phyloP scores from a whole-genome alignment of 208 protist genomes.

The Tritrichomonas musculus region DNA sequence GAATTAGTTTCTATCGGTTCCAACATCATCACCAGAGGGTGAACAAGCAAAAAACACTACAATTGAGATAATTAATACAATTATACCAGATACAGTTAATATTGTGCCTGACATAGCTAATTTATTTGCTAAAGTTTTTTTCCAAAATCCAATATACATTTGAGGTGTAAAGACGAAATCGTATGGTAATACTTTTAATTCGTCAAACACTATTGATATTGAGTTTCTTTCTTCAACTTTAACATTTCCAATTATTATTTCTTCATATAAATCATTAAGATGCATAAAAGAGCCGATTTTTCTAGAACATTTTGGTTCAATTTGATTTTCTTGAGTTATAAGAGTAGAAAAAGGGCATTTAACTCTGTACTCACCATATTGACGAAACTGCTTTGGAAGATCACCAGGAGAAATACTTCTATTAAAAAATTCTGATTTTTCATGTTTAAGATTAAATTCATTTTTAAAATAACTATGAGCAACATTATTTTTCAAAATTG shows the following conservation, averaged over 20 bases:
- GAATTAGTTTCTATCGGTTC: too few relatives aligned
- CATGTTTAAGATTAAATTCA: too few relatives aligned
- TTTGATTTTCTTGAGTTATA: not conserved
- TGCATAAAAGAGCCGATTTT: not conserved
- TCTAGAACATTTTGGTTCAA: not conserved
- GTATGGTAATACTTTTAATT: not conserved
- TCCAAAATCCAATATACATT: not conserved
- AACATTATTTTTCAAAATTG: too few relatives aligned
- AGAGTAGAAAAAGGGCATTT: not conserved
- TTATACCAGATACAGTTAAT: not conserved
- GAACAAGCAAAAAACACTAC: not conserved
- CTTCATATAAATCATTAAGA: not conserved
- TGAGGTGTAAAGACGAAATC: not conserved
- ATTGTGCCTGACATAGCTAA: not conserved
- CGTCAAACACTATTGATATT: too few relatives aligned
- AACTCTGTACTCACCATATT: too few relatives aligned
- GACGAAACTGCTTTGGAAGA: too few relatives aligned
- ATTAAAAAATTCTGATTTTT: too few relatives aligned
- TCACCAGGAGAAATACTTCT: too few relatives aligned
- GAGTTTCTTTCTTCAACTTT: too few relatives aligned
- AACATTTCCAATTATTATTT: not conserved
- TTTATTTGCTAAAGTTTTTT: not conserved
- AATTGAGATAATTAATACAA: not conserved
- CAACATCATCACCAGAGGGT: too few relatives aligned
- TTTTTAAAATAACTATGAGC: too few relatives aligned